Conservation (phyloP, 169 alveolate species). For the Plasmodium knowlesi region DNA sequence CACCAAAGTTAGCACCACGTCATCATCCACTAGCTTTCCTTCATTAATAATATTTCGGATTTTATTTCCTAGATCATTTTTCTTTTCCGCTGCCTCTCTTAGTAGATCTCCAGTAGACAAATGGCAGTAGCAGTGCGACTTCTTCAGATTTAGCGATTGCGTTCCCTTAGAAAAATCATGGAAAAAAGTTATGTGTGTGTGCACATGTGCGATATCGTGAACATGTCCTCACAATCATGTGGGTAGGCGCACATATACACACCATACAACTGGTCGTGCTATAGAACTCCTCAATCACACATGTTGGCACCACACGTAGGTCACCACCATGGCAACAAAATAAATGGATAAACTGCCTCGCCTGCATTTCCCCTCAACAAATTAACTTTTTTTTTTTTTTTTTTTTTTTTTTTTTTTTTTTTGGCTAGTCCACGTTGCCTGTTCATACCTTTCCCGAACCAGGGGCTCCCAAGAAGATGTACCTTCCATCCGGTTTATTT, state of each 20-base stretch:
- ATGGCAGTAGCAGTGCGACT: conserved; percentile 86
- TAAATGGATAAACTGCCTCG: background rate
- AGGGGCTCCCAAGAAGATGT: conserved; percentile 85
- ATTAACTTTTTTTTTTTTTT: background rate
- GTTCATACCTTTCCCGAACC: conserved; percentile 87
- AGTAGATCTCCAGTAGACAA: conserved; percentile 83
- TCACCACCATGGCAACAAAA: background rate
- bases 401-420: background rate
- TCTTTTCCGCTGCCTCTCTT: conserved; percentile 84
- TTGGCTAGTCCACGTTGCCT: too few relatives aligned
- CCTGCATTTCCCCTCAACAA: background rate
- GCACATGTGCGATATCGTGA: background rate
- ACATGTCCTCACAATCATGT: background rate
- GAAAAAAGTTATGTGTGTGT: background rate
- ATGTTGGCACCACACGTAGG: background rate
- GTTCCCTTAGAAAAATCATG: conserved; percentile 78
- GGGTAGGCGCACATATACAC: background rate
- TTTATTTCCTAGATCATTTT: conserved; percentile 83
- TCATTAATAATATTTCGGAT: conserved; percentile 91
- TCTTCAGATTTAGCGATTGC: conserved; percentile 77
- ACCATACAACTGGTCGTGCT: background rate
- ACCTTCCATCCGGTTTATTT: conserved; percentile 84
- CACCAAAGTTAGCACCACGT: conserved; percentile 89
- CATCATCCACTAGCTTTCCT: conserved; percentile 94
- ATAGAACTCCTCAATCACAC: background rate